Conservation (phyloP, 192 early-diverging fungal species). For the Jimgerdemannia lactiflua region DNA sequence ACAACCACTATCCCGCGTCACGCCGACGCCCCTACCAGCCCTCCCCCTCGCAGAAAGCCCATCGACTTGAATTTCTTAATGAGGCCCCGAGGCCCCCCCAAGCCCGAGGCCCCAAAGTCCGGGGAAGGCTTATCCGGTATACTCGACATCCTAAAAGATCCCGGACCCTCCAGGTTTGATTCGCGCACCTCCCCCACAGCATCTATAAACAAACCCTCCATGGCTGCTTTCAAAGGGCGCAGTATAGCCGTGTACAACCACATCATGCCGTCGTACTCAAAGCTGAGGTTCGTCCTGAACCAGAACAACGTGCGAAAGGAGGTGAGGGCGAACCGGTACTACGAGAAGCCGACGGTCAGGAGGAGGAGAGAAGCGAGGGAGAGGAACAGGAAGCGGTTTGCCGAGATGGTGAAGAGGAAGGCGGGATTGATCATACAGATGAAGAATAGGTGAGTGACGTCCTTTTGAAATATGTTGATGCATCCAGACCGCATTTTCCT, state of each 20-base stretch:
- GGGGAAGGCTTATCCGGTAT: background rate
- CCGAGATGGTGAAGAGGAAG: slow-evolving; percentile 57
- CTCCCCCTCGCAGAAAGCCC: too few relatives aligned
- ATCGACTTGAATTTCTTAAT: too few relatives aligned
- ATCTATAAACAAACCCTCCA: slow-evolving; percentile 11
- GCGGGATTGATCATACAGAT: slow-evolving; percentile 64
- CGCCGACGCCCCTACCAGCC: too few relatives aligned
- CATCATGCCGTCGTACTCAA: slow-evolving; percentile 44
- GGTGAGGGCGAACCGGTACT: slow-evolving; percentile 47
- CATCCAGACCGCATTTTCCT: too few relatives aligned
- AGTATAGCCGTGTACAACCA: slow-evolving; percentile 37
- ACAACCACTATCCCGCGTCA: too few relatives aligned
- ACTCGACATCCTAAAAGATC: background rate
- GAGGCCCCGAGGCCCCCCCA: too few relatives aligned
- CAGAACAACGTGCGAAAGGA: slow-evolving; percentile 59
- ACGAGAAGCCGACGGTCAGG: slow-evolving; percentile 68
- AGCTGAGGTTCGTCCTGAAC: slow-evolving; percentile 53
- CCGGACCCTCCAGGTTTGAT: background rate
- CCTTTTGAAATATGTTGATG: too few relatives aligned
- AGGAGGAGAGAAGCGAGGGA: slow-evolving; percentile 55
- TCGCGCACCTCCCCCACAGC: background rate
- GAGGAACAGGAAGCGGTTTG: slow-evolving; percentile 54
- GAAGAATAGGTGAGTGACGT: slow-evolving; percentile 40
- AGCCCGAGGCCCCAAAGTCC: too few relatives aligned
- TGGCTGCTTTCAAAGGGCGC: slow-evolving; percentile 43